Base-by-base conservation (phyloP, 495 filamentous ascomycete genomes). In the Pseudoneurospora amorphoporcata region DNA sequence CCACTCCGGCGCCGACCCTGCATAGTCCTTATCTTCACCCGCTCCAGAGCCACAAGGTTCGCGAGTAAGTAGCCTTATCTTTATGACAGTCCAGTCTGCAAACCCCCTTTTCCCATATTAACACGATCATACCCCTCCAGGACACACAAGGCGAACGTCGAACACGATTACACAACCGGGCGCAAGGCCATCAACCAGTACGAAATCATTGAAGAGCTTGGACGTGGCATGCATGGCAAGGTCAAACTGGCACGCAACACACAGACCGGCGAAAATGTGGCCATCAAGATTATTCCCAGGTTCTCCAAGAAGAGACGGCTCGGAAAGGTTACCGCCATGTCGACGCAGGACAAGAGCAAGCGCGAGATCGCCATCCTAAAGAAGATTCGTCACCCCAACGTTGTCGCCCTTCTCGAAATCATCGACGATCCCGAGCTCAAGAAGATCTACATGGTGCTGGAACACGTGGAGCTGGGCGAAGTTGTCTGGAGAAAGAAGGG, bases 261-360 rank as follows among this genome's bases (percentile, higher is more conserved):
- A 8, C 84, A 88, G 40, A 94, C 90, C 0, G 88, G 88, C 71
- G 92, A 96, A 71, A 88, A 90, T 75, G 94, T 98, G 5, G 95
- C 95, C 19, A 97, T 99, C 86, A 99, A 98, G 82, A 98, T 99
- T 76, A 95, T 99, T 37, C 92, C 97, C 65, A 87, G 95, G n/a
- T 95, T 92, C 77, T 94, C 96, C 70, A 97, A 94, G 80, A 92
- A 92, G 73, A 90, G 94, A 43, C 92, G 94, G 16, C 85, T 99
- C n/a, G 95, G 96, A 29, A 88, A 87, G 78, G 85, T 88, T 72
- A 87, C 84, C 4, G 85, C 85, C 68, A 79, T 80, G 78, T 84
- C 84, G 38, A 90, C 92, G 29, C 92, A 94, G 77, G 93, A 96
- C 79, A 97, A 98, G 84, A 94, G 97, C 72, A 97, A 97, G 84